Evolutionary conservation across 768 basidiomycete species (phyloP), one percentile per base, ranked within the genome.

Genomic region (Candolleomyces eurysporus): DNA sequence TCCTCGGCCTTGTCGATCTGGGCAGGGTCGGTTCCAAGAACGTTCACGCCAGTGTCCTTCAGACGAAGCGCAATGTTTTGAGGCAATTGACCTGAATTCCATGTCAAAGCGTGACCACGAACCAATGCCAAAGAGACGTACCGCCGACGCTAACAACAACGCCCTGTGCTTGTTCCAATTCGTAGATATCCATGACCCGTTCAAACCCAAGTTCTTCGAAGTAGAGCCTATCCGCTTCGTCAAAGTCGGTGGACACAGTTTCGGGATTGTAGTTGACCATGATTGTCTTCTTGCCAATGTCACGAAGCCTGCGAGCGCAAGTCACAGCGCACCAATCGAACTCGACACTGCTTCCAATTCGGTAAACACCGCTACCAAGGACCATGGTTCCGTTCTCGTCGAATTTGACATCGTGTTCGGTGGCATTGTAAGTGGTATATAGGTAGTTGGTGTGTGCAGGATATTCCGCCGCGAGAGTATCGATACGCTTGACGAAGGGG

Each of bases 271-370:
- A 99, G 81, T 99, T 99, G 83, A 99, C 84, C 96, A 98, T 98
- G 78, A 99, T 88, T 48, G 97, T 98, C 76, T 88, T 88, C 71
- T 91, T 90, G 73, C 96, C 95, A 85, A 94, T 92, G 65, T 91
- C 86, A 68, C 95, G 84, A 58, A 99, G 85, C 72, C 91, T 91
- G 62, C 97, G 83, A 14, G 95, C 94, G 73, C 96, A 98, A 1
- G 96, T 98, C 45, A 99, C 97, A n/a, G 97, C 96, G 73, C 97
- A 99, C 97, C 97, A 99, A 74, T 99, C 97, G 72, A 99, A 99
- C 80, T 99, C 97, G 71, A 99, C 97, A 65, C 92, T 95, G 74
- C 91, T 94, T 50, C 97, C 97, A 67, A 99, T 98, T 62, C 97
- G 90, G 78, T 99, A 98, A 21, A 99, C 97, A 67, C 97, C 97